phyloP scores from a whole-genome alignment of 2,329 filamentous ascomycete species.

The Monosporascus sp. region DNA sequence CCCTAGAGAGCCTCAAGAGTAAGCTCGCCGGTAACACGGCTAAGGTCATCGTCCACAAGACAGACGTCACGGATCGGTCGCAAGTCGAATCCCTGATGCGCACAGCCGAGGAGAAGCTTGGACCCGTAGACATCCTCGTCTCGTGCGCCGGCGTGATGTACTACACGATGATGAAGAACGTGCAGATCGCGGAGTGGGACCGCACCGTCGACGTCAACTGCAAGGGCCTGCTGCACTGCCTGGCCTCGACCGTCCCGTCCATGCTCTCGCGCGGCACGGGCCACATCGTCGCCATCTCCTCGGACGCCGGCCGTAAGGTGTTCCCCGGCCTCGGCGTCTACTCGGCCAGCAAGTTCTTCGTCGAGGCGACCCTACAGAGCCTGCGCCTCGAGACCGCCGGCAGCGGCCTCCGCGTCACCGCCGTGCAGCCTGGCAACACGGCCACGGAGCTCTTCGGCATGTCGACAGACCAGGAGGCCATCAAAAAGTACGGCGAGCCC shows the following conservation, averaged over 20 bases:
- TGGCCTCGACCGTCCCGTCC: conserved; percentile 62
- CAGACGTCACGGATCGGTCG: conserved; percentile 63
- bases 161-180: conserved; percentile 81
- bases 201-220: conserved; percentile 81
- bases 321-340: conserved; percentile 80
- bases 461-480: conserved; percentile 69
- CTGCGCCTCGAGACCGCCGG: conserved; percentile 72
- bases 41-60: conserved; percentile 63
- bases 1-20: conserved; percentile 61
- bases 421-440: conserved; percentile 73
- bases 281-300: conserved; percentile 77
- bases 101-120: conserved; percentile 55
- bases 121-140: conserved; percentile 72
- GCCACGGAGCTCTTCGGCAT: conserved; percentile 68
- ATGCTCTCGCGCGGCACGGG: conserved; percentile 67
- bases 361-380: conserved; percentile 73
- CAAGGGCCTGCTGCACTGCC: conserved; percentile 72
- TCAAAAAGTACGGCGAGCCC: conserved; percentile 74
- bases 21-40: conserved; percentile 51
- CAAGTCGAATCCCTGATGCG: conserved; percentile 64
- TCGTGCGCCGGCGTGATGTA: conserved; percentile 83
- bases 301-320: conserved; percentile 74
- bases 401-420: conserved; percentile 65
- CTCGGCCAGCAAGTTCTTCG: conserved; percentile 79
- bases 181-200: conserved; percentile 69